Conservation (phyloP, 1,284 basidiomycete species). For the Apiotrichum mycotoxinovorans region DNA sequence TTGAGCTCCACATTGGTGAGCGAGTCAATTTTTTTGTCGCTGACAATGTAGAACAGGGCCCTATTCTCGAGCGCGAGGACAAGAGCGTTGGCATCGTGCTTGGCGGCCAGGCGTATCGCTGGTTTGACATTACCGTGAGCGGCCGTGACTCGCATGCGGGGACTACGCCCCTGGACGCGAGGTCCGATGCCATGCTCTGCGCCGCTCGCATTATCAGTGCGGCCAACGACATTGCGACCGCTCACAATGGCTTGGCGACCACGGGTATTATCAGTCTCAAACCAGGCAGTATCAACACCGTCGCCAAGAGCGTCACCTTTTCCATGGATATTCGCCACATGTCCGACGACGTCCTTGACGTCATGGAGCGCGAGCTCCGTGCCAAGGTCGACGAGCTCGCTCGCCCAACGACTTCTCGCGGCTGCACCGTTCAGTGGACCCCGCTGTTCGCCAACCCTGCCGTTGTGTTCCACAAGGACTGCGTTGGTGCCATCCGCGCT, state of each 20-base stretch:
- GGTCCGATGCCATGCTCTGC: conserved; percentile 23
- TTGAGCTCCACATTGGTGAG: conserved; percentile 33
- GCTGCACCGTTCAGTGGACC: conserved; percentile 10
- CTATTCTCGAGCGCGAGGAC: conserved; percentile 25
- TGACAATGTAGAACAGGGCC: conserved; percentile 27
- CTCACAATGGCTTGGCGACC: conserved; percentile 20
- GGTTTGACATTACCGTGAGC: conserved; percentile 28
- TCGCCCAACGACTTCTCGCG: neutral
- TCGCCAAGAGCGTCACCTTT: conserved; percentile 21
- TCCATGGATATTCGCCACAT: conserved; percentile 28
- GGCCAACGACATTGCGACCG: conserved; percentile 19
- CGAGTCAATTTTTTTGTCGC: too few relatives aligned
- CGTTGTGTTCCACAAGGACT: conserved; percentile 11
- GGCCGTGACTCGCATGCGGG: conserved; percentile 32
- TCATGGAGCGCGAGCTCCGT: conserved; percentile 20
- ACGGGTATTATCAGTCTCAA: conserved; percentile 19
- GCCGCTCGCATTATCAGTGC: conserved; percentile 14
- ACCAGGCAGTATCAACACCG: conserved; percentile 22
- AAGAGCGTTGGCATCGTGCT: conserved; percentile 23
- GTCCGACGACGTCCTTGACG: conserved; percentile 15
- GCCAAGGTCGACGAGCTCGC: conserved; percentile 10
- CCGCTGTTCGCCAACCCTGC: conserved; percentile 14
- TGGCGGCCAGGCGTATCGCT: conserved; percentile 30
- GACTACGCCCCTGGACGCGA: conserved; percentile 26
- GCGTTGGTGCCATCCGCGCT: conserved; percentile 7